Evolutionary conservation across 2,329 filamentous ascomycete species (phyloP).

Genomic region (Sphaerulina vaccinii): DNA sequence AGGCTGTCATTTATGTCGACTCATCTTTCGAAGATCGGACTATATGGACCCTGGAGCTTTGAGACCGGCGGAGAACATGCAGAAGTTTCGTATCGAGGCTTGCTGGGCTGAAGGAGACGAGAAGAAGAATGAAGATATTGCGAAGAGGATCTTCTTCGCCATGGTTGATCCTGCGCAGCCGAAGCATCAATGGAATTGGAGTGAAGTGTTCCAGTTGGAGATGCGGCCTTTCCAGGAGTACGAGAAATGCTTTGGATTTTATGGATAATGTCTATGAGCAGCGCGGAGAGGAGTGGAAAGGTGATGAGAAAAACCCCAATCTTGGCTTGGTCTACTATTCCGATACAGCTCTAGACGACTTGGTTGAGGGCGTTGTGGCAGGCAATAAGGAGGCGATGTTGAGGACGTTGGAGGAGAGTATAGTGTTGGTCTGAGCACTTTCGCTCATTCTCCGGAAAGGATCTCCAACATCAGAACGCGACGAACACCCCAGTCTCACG

Average conservation of each 20-base stretch:
- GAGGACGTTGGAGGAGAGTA: no score
- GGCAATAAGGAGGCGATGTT: no score
- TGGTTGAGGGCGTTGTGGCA: no score
- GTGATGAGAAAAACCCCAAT: no score
- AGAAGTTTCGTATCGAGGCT: not conserved
- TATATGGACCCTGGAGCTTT: not conserved
- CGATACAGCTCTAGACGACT: no score
- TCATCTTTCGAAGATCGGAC: not conserved
- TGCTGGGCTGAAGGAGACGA: not conserved
- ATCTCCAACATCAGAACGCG: no score
- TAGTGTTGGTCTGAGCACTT: no score
- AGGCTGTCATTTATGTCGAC: not conserved
- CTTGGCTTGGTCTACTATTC: no score
- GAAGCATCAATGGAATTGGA: not conserved
- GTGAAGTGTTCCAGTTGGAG: not conserved
- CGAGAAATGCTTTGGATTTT: not conserved
- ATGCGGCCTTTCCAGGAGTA: not conserved
- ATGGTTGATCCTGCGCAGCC: not conserved
- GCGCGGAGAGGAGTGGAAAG: no score
- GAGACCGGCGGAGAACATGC: not conserved
- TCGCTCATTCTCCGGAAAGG: no score
- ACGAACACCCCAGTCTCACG: no score
- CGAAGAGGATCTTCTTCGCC: not conserved
- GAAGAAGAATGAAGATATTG: not conserved
- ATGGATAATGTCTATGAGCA: no score